Base-by-base conservation (phyloP, 1,284 basidiomycete genomes). In the Caloboletus firmus region DNA sequence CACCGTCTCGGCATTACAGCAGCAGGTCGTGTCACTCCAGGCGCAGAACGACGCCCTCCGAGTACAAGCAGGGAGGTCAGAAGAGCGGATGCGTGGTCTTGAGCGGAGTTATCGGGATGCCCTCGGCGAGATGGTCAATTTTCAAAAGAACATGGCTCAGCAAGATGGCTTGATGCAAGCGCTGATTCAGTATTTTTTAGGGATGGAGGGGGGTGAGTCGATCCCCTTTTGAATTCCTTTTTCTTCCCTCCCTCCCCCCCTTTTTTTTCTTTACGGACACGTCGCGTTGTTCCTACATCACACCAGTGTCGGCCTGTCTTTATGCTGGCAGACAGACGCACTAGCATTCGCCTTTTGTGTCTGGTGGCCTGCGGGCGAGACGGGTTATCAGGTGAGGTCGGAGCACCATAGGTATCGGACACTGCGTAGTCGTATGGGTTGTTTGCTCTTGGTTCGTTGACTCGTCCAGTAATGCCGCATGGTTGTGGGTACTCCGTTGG, bases 161-260 rank as follows among this genome's bases (percentile, higher is more conserved):
- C 92, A 94, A 76, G 91, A 95, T 61, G 83, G 83, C 48, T 72
- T 93, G 56, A 89, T 93, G 83, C 89, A 93, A 72, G 84, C 83
- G 61, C 72, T 94, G 58, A 87, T 94, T 61, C 84, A 88, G 61
- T 91, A 91, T 70, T 88, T 91, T 68, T 76, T 93, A 64, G 84
- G 87, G 62, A 76, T 82, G 64, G 86, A 89, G 72, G 83, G 80
- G 62, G 76, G 80, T 80, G 65, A 72, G 79, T 75, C 26, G 5
- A 28, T 48, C 39, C 13, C 43, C 30, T 28, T 1, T 49, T 32
- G 31, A 22, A 13, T 44, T 48, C 45, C 18, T 12, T 49, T 41
- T 44, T 46, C 15, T 20, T 35, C 9, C 26, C n/a, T n/a, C n/a
- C n/a, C n/a, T 12, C 9, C 30, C 13, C 15, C 4, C 3, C 10